phyloP scores from a whole-genome alignment of 345 rosid genomes.

The Citrus sp. region DNA sequence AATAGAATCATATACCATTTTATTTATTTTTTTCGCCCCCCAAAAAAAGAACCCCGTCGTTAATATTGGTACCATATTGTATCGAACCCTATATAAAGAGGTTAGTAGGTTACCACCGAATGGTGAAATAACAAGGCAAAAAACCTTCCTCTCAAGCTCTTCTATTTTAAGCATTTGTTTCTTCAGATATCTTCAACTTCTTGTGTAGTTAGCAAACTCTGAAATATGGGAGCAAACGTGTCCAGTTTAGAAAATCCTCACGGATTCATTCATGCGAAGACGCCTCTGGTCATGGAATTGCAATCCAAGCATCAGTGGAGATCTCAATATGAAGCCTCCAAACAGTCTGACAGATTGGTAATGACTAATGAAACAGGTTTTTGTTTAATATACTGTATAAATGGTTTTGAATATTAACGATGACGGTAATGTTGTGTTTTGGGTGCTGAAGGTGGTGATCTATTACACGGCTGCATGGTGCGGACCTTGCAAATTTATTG shows the following conservation, averaged over 20 bases:
- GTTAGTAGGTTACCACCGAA: background rate
- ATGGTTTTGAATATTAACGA: background rate
- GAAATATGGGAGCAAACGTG: conserved; percentile 24
- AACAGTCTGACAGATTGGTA: conserved; percentile 63
- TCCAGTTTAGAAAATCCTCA: background rate
- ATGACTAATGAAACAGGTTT: background rate
- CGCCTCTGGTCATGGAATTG: conserved; percentile 34
- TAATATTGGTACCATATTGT: background rate
- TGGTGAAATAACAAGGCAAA: background rate
- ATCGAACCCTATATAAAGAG: conserved; percentile 20
- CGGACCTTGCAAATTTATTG: conserved; percentile 64
- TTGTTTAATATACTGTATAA: background rate
- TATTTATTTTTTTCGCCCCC: no score
- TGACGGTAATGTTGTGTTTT: background rate
- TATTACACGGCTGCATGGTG: conserved; percentile 84
- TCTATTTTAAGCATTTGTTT: background rate
- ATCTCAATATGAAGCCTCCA: conserved; percentile 47
- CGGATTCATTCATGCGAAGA: background rate
- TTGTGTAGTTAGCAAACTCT: background rate
- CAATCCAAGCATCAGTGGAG: conserved; percentile 59
- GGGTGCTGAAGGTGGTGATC: conserved; percentile 49
- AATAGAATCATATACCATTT: background rate
- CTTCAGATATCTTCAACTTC: background rate
- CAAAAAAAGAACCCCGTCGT: background rate
- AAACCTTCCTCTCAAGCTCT: background rate